These are phyloP conservation scores for Rubia tinctorum DNA, from an alignment of 305 asterid genomes.

Conservation along the genomic window DNA sequence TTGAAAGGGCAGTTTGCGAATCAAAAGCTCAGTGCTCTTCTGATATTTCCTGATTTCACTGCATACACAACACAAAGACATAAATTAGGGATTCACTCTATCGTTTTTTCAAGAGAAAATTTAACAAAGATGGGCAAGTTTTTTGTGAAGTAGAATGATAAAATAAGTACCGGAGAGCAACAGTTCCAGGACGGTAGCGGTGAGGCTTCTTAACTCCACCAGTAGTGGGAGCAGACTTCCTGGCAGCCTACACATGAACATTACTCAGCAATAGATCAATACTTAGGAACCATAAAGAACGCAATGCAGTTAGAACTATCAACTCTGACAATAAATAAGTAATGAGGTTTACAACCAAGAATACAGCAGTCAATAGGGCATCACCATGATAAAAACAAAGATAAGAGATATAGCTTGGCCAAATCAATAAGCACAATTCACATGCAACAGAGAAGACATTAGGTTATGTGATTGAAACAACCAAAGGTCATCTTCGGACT, in stretches of 20 bases:
- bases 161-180: conserved; percentile 12
- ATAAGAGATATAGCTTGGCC: background rate
- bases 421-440: background rate
- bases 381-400: background rate
- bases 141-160: background rate
- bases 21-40: conserved; percentile 29
- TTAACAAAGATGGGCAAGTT: background rate
- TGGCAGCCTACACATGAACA: conserved; percentile 18
- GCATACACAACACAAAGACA: background rate
- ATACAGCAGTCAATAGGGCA: background rate
- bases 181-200: conserved; percentile 20
- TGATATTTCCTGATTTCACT: conserved; percentile 25
- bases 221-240: conserved; percentile 27
- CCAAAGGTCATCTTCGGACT: background rate
- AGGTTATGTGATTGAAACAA: background rate
- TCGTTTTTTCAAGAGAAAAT: background rate
- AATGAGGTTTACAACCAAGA: background rate
- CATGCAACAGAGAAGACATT: background rate
- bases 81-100: background rate
- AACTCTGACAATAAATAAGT: background rate
- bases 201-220: conserved; percentile 23
- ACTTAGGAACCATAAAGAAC: background rate
- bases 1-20: conserved; percentile 27
- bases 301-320: background rate
- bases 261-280: background rate